Conservation (phyloP, 2,329 filamentous ascomycete species). For the Fusarium sp. region DNA sequence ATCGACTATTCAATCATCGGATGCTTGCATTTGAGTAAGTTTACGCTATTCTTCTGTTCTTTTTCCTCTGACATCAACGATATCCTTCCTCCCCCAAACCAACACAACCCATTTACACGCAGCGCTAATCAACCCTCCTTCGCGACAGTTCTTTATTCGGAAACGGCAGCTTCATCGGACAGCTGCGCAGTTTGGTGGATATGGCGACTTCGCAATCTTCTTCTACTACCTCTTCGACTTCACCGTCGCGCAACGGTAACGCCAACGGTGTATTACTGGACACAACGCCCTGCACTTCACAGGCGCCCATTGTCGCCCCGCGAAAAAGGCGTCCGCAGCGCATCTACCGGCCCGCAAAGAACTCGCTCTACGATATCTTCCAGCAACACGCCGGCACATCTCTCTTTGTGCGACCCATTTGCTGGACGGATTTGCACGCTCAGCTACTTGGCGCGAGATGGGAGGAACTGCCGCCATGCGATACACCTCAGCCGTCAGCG, state of each 20-base stretch:
- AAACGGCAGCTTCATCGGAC: constrained; percentile 41
- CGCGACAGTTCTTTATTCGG: constrained; percentile 37
- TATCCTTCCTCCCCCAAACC: not conserved
- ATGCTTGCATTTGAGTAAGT: constrained; percentile 46
- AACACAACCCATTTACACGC: not conserved
- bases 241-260: constrained; percentile 11
- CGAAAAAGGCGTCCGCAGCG: constrained; percentile 43
- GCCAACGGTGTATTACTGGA: constrained; percentile 16
- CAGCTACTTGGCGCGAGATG: constrained; percentile 59
- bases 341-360: constrained; percentile 53
- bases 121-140: constrained; percentile 17
- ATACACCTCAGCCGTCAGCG: constrained; percentile 51
- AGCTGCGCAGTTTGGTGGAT: constrained; percentile 44
- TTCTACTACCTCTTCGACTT: constrained; percentile 9
- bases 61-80: not conserved
- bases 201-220: constrained; percentile 38
- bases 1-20: constrained; percentile 7
- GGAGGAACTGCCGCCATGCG: constrained; percentile 52
- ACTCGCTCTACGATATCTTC: constrained; percentile 63
- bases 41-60: not conserved
- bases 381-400: constrained; percentile 57
- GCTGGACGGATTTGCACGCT: constrained; percentile 64
- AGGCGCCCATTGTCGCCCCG: constrained; percentile 31
- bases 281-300: constrained; percentile 41
- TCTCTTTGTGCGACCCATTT: constrained; percentile 63